These are phyloP conservation scores for Apophysomyces trapeziformis DNA, from an alignment of 371 early-diverging fungal species.

Conservation along the genomic window DNA sequence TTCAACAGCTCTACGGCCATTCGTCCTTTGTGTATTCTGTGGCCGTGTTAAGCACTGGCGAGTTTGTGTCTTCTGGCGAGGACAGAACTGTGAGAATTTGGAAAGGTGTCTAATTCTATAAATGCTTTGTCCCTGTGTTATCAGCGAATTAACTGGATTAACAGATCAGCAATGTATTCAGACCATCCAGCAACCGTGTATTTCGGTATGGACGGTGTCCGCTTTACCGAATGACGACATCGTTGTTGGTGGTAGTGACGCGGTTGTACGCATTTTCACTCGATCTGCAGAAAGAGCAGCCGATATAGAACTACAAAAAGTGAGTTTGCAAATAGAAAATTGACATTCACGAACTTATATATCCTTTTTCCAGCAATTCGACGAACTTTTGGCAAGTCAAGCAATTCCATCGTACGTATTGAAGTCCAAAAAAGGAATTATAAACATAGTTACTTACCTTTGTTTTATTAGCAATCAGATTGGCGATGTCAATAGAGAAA, in stretches of 20 bases:
- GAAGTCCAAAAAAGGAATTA: not conserved
- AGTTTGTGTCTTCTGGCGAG: constrained; percentile 91
- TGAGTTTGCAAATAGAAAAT: constrained; percentile 6
- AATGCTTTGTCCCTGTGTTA: not conserved
- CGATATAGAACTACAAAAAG: constrained; percentile 55
- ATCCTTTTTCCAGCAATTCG: constrained; percentile 49
- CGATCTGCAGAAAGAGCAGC: constrained; percentile 68
- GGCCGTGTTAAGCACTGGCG: constrained; percentile 69
- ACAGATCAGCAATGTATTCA: constrained; percentile 73
- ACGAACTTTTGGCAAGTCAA: constrained; percentile 74
- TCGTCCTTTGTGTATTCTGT: constrained; percentile 94
- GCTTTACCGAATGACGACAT: constrained; percentile 86
- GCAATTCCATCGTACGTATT: constrained; percentile 75
- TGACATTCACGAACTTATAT: not conserved
- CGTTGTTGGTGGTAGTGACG: constrained; percentile 87
- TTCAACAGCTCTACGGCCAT: constrained; percentile 86
- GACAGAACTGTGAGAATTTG: constrained; percentile 91
- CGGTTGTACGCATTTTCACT: constrained; percentile 83
- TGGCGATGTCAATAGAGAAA: constrained; percentile 84
- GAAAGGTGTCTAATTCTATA: constrained; percentile 60
- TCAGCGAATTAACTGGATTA: not conserved
- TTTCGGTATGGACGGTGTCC: constrained; percentile 91
- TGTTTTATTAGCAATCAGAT: constrained; percentile 72
- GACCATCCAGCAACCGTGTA: constrained; percentile 85
- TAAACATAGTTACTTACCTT: constrained; percentile 33